Percentiles rank a stretch among this genome's conserved stretches.
These are phyloP conservation scores for Coemansia guatemalensis DNA, from an alignment of 192 early-diverging fungal genomes.

Conservation along the genomic window DNA sequence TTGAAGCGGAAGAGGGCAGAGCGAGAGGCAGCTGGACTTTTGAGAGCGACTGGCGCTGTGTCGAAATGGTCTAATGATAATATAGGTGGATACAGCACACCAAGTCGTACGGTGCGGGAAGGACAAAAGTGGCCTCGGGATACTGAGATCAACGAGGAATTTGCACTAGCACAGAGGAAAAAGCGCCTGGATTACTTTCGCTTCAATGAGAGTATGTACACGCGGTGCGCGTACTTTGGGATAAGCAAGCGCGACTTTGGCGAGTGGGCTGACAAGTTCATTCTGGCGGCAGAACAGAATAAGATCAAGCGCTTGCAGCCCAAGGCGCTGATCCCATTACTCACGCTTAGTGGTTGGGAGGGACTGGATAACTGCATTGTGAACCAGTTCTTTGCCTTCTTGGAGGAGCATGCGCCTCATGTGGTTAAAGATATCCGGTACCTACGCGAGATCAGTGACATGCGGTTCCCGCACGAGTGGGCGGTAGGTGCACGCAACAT, in stretches of 20 bases:
- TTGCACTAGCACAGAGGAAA: constrained; percentile 15
- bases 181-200: constrained; percentile 22
- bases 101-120: not conserved
- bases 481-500: constrained; percentile 68
- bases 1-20: not conserved
- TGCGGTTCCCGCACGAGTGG: constrained; percentile 82
- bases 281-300: constrained; percentile 11
- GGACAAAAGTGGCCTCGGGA: constrained; percentile 29
- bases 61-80: not conserved
- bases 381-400: constrained; percentile 53
- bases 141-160: constrained; percentile 31
- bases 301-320: constrained; percentile 30
- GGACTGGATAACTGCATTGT: constrained; percentile 27
- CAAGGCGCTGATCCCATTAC: constrained; percentile 16
- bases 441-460: constrained; percentile 66
- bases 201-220: not conserved
- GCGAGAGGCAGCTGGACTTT: not conserved
- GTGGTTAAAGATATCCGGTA: constrained; percentile 46
- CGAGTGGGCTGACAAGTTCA: constrained; percentile 33
- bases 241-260: constrained; percentile 25
- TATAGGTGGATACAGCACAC: not conserved
- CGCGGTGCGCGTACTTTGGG: constrained; percentile 47
- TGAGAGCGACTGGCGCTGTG: not conserved
- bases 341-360: constrained; percentile 19
- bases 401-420: constrained; percentile 47